Base-by-base conservation (phyloP, 768 basidiomycete genomes). In the Crassisporium funariophilum region DNA sequence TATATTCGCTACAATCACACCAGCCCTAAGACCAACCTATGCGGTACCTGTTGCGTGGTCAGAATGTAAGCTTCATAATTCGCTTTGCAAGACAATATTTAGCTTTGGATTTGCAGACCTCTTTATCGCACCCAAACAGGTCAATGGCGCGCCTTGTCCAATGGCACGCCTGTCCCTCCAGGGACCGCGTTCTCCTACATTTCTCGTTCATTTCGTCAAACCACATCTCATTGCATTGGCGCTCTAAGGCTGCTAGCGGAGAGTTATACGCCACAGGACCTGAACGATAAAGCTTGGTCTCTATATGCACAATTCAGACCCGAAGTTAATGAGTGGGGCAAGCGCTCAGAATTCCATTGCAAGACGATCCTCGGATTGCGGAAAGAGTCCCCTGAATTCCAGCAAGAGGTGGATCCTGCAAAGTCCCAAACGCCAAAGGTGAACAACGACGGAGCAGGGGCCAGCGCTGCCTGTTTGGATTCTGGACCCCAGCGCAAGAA, bases 281-380 rank as follows among this genome's bases (percentile, higher is more conserved):
- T 91, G 15, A 87, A 85, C 57, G 62, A 61, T 37, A 69, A 75
- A 46, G 95, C 86, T 7, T 94, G 88, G 72, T 68, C 75, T 15
- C 72, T 98, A 34, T 98, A 98, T 62, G 79, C 83, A 19, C 86
- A 89, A 13, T 97, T 98, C 65, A 83, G 95, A 47, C 95, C 95
- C 8, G 73, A 75, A 10, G 84, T 83, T 0, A 82, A 82, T 20
- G 83, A 81, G 19, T 98, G 95, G 95, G 95, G 95, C 4, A 80
- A 86, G 62, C 77, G 81, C 46, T 88, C 84, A 3, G 83, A 90
- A 55, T 71, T 97, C 20, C 75, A 75, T 27, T 90, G 88, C 58
- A 73, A 75, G 33, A 80, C 60, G 23, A 86, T 98, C 40, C 72
- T 98, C 23, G 76, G 61, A 15, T 62, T 89, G 47, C 69, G 83